These are phyloP conservation scores for Chamaecrista fasciculata DNA, from an alignment of 306 rosid genomes.

Conservation along the genomic window DNA sequence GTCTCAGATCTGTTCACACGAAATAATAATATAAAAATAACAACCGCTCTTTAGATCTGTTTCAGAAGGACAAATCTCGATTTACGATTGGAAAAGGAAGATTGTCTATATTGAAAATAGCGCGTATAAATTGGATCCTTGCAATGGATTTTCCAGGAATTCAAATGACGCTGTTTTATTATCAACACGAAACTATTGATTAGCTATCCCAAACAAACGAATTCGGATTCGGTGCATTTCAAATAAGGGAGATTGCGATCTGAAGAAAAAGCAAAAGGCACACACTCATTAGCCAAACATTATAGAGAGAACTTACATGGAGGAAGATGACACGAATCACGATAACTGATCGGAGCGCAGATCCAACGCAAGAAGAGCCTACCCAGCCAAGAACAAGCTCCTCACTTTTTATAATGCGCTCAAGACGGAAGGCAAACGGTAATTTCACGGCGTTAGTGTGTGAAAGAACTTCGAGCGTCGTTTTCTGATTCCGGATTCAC, in stretches of 20 bases:
- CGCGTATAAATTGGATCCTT: not conserved
- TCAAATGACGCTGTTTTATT: not conserved
- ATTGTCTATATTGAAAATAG: not conserved
- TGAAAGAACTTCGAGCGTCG: not conserved
- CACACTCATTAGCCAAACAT: not conserved
- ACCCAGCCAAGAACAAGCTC: slow-evolving; percentile 12
- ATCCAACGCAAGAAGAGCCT: slow-evolving; percentile 34
- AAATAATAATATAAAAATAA: not conserved
- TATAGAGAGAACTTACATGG: slow-evolving; percentile 14
- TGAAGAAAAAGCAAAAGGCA: not conserved
- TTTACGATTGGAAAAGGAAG: not conserved
- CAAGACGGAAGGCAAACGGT: not conserved
- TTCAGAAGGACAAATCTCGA: not conserved
- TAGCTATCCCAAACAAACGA: not conserved
- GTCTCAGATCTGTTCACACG: not conserved
- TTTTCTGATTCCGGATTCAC: not conserved
- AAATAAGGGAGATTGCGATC: slow-evolving; percentile 9
- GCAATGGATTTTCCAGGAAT: not conserved
- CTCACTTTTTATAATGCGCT: slow-evolving; percentile 8
- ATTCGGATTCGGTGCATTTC: not conserved
- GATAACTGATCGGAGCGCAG: slow-evolving; percentile 30
- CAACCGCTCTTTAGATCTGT: not conserved
- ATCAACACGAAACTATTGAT: not conserved
- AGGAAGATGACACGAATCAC: not conserved
- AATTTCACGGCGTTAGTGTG: slow-evolving; percentile 25